These are phyloP conservation scores for Diaporthe eres DNA, from an alignment of 2,329 filamentous ascomycete genomes.

Conservation along the genomic window DNA sequence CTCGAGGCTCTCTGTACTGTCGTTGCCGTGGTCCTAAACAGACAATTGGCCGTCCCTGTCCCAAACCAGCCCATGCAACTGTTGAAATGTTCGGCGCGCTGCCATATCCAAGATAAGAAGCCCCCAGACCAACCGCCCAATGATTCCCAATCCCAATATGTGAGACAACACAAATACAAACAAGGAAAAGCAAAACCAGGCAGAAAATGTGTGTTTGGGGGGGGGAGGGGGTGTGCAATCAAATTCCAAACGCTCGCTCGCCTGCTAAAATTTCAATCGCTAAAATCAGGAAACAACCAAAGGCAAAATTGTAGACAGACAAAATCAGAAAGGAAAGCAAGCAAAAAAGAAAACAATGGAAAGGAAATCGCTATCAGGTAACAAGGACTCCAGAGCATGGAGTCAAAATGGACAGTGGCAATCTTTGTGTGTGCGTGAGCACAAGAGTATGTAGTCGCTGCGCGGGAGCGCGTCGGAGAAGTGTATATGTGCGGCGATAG, in stretches of 20 bases:
- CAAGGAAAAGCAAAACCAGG: constrained; percentile 43
- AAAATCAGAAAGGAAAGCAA: constrained; percentile 19
- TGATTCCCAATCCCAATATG: constrained; percentile 38
- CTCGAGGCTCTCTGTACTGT: constrained; percentile 42
- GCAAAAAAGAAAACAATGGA: constrained; percentile 50
- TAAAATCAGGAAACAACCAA: constrained; percentile 47
- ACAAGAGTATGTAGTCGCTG: constrained; percentile 41
- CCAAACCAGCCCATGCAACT: constrained; percentile 41
- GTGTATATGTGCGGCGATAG: constrained; percentile 41
- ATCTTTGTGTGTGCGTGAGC: constrained; percentile 43
- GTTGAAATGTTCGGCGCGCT: constrained; percentile 42
- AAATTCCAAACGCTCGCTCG: constrained; percentile 56
- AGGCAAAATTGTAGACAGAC: constrained; percentile 45
- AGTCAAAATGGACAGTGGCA: constrained; percentile 52
- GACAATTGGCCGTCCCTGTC: constrained; percentile 39
- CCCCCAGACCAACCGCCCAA: constrained; percentile 35
- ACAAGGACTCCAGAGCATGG: constrained; percentile 45
- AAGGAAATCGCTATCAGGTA: constrained; percentile 51
- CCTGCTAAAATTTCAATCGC: constrained; percentile 48
- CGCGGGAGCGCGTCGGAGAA: constrained; percentile 44
- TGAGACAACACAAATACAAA: constrained; percentile 45
- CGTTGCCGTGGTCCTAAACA: constrained; percentile 40
- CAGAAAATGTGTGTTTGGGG: not conserved
- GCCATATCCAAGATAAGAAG: constrained; percentile 43
- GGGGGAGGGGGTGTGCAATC: constrained; percentile 17